phyloP scores from a whole-genome alignment of 306 rosid genomes.

The Astragalus glycyphyllos region DNA sequence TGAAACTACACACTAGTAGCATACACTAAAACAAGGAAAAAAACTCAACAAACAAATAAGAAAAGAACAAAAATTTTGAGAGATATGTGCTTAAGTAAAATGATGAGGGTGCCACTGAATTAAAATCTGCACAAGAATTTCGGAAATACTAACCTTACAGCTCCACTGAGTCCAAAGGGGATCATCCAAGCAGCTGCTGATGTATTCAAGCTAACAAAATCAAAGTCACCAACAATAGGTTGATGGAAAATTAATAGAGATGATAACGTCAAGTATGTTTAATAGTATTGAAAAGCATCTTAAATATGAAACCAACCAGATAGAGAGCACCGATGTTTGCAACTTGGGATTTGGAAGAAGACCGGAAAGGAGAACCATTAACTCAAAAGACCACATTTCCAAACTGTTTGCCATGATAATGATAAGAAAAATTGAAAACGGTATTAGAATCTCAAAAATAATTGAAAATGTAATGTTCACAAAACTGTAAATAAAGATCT shows the following conservation, averaged over 20 bases:
- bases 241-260: not conserved
- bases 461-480: not conserved
- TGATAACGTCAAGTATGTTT: not conserved
- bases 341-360: conserved; percentile 73
- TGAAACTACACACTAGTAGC: not conserved
- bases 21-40: not conserved
- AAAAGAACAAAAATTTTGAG: not conserved
- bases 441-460: conserved; percentile 1
- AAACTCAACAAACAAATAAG: not conserved
- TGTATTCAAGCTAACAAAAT: conserved; percentile 67
- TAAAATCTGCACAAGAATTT: conserved; percentile 12
- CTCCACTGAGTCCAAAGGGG: conserved; percentile 77
- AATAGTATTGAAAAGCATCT: not conserved
- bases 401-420: conserved; percentile 56
- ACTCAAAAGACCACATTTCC: conserved; percentile 75
- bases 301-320: conserved; percentile 52
- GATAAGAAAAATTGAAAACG: not conserved
- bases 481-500: not conserved
- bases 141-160: conserved; percentile 63
- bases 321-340: conserved; percentile 77
- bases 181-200: conserved; percentile 66
- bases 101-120: not conserved
- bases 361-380: conserved; percentile 73
- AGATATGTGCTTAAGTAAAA: not conserved
- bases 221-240: not conserved